Conservation (phyloP, 139 green algal species). For the Coccomyxa sp. region DNA sequence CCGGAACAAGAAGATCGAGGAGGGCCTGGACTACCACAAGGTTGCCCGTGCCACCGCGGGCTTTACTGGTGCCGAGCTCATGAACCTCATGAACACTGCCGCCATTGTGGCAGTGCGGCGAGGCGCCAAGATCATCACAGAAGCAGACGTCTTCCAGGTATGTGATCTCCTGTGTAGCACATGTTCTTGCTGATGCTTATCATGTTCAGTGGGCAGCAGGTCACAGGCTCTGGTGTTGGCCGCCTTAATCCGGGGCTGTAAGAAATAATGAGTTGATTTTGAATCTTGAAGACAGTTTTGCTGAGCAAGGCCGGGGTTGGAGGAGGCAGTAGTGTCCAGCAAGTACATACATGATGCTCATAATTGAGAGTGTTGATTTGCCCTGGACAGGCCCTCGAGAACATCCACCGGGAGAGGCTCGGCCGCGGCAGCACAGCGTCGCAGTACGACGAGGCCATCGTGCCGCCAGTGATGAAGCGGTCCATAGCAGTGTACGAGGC, state of each 20-base stretch:
- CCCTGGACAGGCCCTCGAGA: conserved; percentile 70
- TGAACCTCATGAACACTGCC: conserved; percentile 85
- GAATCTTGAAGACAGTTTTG: too few species aligned
- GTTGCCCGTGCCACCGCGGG: conserved; percentile 80
- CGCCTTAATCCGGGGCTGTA: too few species aligned
- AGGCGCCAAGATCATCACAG: conserved; percentile 56
- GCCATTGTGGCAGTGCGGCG: conserved; percentile 75
- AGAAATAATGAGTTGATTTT: too few species aligned
- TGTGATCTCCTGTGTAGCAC: background rate
- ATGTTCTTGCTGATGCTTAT: background rate
- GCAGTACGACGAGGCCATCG: conserved; percentile 22
- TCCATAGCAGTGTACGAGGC: conserved; percentile 78
- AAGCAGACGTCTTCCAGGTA: conserved; percentile 73
- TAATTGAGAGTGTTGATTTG: too few species aligned
- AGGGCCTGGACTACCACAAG: conserved; percentile 72
- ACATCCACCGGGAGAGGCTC: conserved; percentile 64
- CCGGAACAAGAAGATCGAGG: conserved; percentile 69
- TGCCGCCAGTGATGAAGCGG: conserved; percentile 19
- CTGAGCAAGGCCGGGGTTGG: too few species aligned
- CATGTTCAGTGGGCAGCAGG: too few species aligned
- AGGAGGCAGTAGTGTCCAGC: too few species aligned
- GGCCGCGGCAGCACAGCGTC: conserved; percentile 8
- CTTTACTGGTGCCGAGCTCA: conserved; percentile 88
- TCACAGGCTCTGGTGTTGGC: too few species aligned
- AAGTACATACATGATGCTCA: too few species aligned